Percentiles rank a stretch among this genome's conserved stretches.
phyloP scores from a whole-genome alignment of 345 rosid species.

The Eutrema heterophyllum region DNA sequence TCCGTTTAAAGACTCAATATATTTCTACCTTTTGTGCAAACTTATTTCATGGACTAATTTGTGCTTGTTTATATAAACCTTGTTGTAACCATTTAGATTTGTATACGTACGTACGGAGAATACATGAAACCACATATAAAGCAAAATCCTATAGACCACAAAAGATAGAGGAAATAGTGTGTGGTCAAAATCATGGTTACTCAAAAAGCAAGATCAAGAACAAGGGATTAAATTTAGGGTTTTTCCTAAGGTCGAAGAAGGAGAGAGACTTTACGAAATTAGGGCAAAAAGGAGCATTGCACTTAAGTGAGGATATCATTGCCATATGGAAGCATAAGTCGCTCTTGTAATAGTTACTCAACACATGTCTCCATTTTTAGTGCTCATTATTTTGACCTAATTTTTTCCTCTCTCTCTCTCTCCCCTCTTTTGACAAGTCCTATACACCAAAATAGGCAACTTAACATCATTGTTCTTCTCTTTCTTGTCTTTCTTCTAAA shows the following conservation, averaged over 20 bases:
- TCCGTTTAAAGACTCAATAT: conserved; percentile 6
- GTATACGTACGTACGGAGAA: conserved; percentile 32
- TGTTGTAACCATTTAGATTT: conserved; percentile 29
- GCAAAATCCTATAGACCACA: conserved; percentile 32
- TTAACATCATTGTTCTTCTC: conserved; percentile 20
- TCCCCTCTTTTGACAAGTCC: conserved; percentile 18
- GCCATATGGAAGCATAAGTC: conserved; percentile 34
- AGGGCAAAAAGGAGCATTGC: conserved; percentile 21
- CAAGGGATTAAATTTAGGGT: conserved; percentile 20
- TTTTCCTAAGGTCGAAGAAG: conserved; percentile 30
- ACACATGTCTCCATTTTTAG: conserved; percentile 33
- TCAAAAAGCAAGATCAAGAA: conserved; percentile 28
- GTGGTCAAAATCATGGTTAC: conserved; percentile 36
- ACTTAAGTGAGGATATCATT: conserved; percentile 24
- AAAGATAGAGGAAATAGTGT: conserved; percentile 27
- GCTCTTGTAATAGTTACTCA: conserved; percentile 38
- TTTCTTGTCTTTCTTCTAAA: conserved; percentile 30
- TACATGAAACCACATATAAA: conserved; percentile 28
- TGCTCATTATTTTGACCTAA: conserved; percentile 23
- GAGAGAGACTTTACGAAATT: conserved; percentile 34
- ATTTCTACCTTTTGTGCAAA: conserved; percentile 30
- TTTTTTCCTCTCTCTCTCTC: conserved; percentile 4
- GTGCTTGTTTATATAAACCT: conserved; percentile 28
- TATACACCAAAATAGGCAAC: conserved; percentile 31
- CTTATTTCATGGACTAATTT: conserved; percentile 20